These are phyloP conservation scores for Oryza nivara DNA, from an alignment of 176 grass and related monocot species.

Conservation along the genomic window DNA sequence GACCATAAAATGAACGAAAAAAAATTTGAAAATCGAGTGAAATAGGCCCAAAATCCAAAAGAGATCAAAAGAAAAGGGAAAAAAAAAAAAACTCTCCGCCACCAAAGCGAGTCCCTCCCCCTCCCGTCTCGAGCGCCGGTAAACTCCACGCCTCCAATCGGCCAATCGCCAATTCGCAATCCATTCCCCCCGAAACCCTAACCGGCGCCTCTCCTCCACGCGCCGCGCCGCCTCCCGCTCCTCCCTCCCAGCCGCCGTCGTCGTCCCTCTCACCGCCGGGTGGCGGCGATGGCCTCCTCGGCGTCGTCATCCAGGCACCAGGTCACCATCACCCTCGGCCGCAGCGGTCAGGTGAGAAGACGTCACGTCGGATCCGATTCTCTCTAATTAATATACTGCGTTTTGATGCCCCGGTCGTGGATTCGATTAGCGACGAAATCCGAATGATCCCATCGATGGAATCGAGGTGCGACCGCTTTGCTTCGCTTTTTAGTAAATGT, in stretches of 20 bases:
- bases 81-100: neutral
- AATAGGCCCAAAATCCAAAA: neutral
- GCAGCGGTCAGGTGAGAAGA: conserved; percentile 71
- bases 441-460: conserved; percentile 10
- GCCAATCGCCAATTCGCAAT: conserved; percentile 28
- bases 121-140: conserved; percentile 9
- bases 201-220: neutral
- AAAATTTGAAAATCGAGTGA: neutral
- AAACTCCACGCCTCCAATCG: neutral
- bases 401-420: neutral
- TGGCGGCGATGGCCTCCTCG: conserved; percentile 44
- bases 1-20: neutral
- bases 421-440: conserved; percentile 23
- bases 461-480: neutral
- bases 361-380: neutral
- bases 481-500: conserved; percentile 4
- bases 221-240: neutral
- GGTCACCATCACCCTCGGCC: conserved; percentile 78
- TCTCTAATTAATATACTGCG: neutral
- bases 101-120: neutral
- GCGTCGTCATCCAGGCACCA: conserved; percentile 47
- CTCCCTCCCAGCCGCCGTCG: neutral
- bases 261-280: neutral
- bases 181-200: conserved; percentile 41
- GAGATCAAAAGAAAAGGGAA: too few species aligned